phyloP scores from a whole-genome alignment of 805 yeast species.

The Nakazawaea holstii region DNA sequence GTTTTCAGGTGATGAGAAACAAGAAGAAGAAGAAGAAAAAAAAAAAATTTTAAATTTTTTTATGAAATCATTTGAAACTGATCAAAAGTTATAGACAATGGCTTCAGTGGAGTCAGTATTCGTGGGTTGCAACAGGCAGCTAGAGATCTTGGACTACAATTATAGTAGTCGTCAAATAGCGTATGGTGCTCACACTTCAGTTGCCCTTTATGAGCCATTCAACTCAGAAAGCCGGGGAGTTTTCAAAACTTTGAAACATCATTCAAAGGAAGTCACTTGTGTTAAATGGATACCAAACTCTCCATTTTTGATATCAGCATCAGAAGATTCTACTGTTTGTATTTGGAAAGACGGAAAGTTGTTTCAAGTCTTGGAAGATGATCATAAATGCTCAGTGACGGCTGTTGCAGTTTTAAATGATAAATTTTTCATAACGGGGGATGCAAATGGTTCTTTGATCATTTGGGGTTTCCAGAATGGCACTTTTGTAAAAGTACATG shows the following conservation, averaged over 20 bases:
- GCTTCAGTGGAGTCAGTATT: constrained; percentile 49
- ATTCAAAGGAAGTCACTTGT: constrained; percentile 57
- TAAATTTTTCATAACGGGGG: constrained; percentile 50
- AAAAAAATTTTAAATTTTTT: background rate
- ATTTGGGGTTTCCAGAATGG: constrained; percentile 39
- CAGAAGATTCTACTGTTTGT: constrained; percentile 60
- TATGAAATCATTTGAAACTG: too few species aligned
- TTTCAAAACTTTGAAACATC: constrained; percentile 52
- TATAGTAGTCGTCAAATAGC: constrained; percentile 41
- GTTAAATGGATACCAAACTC: constrained; percentile 51
- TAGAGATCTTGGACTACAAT: constrained; percentile 52
- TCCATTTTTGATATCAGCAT: constrained; percentile 47
- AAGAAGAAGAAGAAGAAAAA: background rate
- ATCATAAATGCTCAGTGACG: constrained; percentile 48
- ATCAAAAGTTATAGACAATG: constrained; percentile 8
- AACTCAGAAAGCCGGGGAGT: constrained; percentile 39
- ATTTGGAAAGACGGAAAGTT: constrained; percentile 45
- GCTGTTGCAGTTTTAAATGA: constrained; percentile 39
- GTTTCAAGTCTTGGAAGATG: constrained; percentile 26
- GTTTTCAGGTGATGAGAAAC: too few species aligned
- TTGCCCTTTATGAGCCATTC: constrained; percentile 69
- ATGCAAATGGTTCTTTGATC: constrained; percentile 53
- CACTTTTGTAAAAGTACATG: constrained; percentile 18
- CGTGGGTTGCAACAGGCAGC: constrained; percentile 68
- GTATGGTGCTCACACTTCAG: constrained; percentile 61